Percentiles rank a stretch among this genome's conserved stretches.
Conservation (phyloP, 2,329 filamentous ascomycete species). For the Emericellopsis atlantica region DNA sequence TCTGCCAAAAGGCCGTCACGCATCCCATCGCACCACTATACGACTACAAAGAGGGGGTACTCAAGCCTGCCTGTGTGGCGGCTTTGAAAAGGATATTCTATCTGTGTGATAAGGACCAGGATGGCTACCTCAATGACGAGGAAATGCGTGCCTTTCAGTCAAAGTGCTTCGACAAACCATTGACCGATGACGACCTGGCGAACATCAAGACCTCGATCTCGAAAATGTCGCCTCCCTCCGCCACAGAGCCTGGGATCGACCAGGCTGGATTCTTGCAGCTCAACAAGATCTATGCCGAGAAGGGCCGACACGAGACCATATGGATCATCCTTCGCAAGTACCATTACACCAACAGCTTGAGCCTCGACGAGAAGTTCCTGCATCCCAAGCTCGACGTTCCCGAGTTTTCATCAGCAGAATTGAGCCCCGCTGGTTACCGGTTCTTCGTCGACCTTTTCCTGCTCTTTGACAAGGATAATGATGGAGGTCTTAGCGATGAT, state of each 20-base stretch:
- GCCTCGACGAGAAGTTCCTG: conserved; percentile 79
- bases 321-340: conserved; percentile 95
- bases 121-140: conserved; percentile 78
- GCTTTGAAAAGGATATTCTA: conserved; percentile 89
- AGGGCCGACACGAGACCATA: conserved; percentile 93
- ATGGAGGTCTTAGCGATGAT: conserved; percentile 78
- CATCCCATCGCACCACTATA: conserved; percentile 94
- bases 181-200: conserved; percentile 68
- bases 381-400: conserved; percentile 92
- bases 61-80: conserved; percentile 82
- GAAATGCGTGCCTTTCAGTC: conserved; percentile 87
- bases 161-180: conserved; percentile 81
- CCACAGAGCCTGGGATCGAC: conserved; percentile 62
- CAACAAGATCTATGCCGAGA: conserved; percentile 94
- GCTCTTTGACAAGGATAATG: conserved; percentile 93
- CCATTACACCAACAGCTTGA: conserved; percentile 91
- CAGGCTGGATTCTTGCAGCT: conserved; percentile 74
- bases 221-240: conserved; percentile 50
- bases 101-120: conserved; percentile 90
- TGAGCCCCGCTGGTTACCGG: conserved; percentile 86
- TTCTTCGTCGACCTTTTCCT: conserved; percentile 97
- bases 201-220: conserved; percentile 84
- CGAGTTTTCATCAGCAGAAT: conserved; percentile 80
- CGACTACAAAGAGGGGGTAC: conserved; percentile 79
- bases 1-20: conserved; percentile 96